A percentile compares a stretch with the other conserved stretches of the same genome.
phyloP scores from a whole-genome alignment of 2,329 filamentous ascomycete genomes.

The Penicillium sp. region DNA sequence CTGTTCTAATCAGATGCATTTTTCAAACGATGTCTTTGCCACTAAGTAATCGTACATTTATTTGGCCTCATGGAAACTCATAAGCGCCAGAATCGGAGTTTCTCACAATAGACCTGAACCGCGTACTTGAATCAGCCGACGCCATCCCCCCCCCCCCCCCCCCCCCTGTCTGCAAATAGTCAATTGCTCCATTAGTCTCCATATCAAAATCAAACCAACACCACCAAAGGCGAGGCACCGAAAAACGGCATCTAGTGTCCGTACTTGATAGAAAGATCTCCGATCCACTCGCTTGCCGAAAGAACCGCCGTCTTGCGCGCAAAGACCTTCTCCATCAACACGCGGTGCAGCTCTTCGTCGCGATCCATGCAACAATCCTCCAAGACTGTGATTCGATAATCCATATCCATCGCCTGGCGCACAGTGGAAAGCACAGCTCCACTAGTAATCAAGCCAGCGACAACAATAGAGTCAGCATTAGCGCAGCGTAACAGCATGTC shows the following conservation, averaged over 20 bases:
- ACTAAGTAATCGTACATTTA: not conserved
- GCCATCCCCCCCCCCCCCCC: too few relatives aligned
- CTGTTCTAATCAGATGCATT: not conserved
- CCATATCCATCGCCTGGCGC: constrained; percentile 37
- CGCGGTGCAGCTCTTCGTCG: constrained; percentile 33
- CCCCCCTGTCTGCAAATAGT: not conserved
- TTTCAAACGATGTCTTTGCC: not conserved
- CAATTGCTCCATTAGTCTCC: not conserved
- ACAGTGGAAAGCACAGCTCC: constrained; percentile 42
- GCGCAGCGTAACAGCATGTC: constrained; percentile 36
- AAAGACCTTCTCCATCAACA: constrained; percentile 38
- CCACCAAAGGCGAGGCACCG: not conserved
- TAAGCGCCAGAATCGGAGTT: too few relatives aligned
- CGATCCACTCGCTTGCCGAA: constrained; percentile 31
- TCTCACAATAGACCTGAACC: too few relatives aligned
- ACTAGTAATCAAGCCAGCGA: constrained; percentile 37
- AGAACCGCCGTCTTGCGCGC: constrained; percentile 30
- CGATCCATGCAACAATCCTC: constrained; percentile 39
- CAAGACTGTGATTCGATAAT: constrained; percentile 37
- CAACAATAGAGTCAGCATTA: constrained; percentile 29
- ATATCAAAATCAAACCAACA: not conserved
- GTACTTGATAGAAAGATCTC: not conserved
- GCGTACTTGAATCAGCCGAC: not conserved
- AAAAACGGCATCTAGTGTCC: not conserved
- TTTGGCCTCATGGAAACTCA: too few relatives aligned